A percentile compares a stretch with the other conserved stretches of the same genome.
Conservation (phyloP, 257 asterid species). For the Solanum boliviense region DNA sequence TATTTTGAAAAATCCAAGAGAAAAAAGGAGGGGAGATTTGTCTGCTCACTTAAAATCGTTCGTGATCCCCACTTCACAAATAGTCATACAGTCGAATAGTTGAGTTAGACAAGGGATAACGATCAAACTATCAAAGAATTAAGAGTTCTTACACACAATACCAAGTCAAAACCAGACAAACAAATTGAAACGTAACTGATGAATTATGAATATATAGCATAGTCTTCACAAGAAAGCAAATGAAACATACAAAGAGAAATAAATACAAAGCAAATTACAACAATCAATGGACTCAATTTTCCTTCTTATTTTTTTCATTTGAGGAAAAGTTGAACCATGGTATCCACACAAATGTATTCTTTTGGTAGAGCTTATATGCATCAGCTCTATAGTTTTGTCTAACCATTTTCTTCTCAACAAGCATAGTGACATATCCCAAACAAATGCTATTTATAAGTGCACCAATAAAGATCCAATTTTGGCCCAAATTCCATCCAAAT, state of each 20-base stretch:
- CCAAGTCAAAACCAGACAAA: background rate
- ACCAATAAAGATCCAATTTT: slow-evolving; percentile 49
- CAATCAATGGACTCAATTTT: background rate
- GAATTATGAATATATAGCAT: background rate
- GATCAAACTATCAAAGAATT: background rate
- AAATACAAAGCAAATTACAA: background rate
- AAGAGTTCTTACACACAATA: rapidly evolving
- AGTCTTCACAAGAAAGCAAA: background rate
- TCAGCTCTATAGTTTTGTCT: slow-evolving; percentile 57
- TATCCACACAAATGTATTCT: slow-evolving; percentile 62
- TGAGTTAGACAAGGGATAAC: background rate
- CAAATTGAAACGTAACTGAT: background rate
- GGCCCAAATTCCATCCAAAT: slow-evolving; percentile 63
- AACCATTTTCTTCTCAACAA: slow-evolving; percentile 74
- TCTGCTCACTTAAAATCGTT: background rate
- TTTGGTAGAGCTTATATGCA: slow-evolving; percentile 55
- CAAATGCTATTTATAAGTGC: slow-evolving; percentile 60
- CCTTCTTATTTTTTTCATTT: slow-evolving; percentile 27
- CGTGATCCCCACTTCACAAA: background rate
- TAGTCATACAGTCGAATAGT: background rate
- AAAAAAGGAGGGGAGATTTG: background rate
- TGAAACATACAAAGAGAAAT: background rate
- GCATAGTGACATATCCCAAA: slow-evolving; percentile 75
- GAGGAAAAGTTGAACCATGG: slow-evolving; percentile 62
- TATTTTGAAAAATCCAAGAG: background rate